Evolutionary conservation across 495 filamentous ascomycete genomes (phyloP).

Genomic region (Penicillium mononematosum): DNA sequence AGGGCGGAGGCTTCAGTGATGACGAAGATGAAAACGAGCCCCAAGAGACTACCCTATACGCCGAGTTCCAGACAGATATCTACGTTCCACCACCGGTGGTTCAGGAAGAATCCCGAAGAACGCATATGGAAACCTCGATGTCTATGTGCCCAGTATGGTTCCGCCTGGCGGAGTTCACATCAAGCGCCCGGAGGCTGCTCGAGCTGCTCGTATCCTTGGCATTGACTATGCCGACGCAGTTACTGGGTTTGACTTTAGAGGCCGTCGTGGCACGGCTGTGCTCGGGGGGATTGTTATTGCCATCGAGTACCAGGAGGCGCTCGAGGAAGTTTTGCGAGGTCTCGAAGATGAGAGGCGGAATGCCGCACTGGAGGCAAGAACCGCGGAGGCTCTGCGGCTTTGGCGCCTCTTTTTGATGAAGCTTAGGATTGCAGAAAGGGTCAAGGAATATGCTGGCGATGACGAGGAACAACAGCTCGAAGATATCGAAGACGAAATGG

Average conservation of each 20-base stretch:
- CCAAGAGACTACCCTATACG: constrained; percentile 59
- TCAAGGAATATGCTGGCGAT: constrained; percentile 61
- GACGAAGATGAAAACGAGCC: constrained; percentile 45
- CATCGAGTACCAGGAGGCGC: constrained; percentile 63
- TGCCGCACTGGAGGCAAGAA: constrained; percentile 55
- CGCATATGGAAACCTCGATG: constrained; percentile 80
- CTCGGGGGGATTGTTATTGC: constrained; percentile 75
- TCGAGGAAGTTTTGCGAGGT: constrained; percentile 63
- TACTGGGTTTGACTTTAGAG: constrained; percentile 83
- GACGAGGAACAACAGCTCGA: constrained; percentile 40
- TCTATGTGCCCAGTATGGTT: constrained; percentile 92
- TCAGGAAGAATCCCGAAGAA: constrained; percentile 76
- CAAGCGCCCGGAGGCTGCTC: constrained; percentile 60
- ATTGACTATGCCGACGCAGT: constrained; percentile 89
- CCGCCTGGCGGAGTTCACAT: constrained; percentile 78
- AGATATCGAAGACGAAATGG: constrained; percentile 18
- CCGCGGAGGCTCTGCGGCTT: constrained; percentile 57
- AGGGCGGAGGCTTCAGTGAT: constrained; percentile 37
- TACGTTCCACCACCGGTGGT: constrained; percentile 76
- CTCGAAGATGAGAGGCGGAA: constrained; percentile 61
- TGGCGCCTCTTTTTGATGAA: constrained; percentile 78
- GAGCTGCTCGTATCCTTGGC: constrained; percentile 72
- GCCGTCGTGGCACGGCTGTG: constrained; percentile 77
- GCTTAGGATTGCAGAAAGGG: constrained; percentile 73
- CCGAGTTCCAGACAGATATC: constrained; percentile 68